Percentiles rank a stretch among this genome's conserved stretches.
Evolutionary conservation across 768 basidiomycete genomes (phyloP).

Genomic region (Russula foetens): DNA sequence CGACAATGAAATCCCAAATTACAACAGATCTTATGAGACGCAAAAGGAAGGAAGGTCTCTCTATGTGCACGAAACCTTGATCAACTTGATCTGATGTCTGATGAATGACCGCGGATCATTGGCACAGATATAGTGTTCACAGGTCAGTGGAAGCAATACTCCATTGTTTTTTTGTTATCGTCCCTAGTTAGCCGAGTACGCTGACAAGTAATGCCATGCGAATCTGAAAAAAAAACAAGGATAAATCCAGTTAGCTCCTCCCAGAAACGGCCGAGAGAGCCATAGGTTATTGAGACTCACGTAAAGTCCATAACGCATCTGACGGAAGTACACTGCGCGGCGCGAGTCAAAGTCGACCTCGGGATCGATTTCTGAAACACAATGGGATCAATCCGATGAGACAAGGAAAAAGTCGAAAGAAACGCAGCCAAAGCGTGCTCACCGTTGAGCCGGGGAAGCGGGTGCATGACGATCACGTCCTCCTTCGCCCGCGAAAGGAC

Average conservation of each 20-base stretch:
- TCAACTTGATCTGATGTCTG: too few relatives aligned
- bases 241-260: neutral
- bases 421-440: conserved; percentile 22
- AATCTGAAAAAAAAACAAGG: conserved; percentile 27
- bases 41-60: too few relatives aligned
- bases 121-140: too few relatives aligned
- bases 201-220: conserved; percentile 48
- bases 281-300: conserved; percentile 43
- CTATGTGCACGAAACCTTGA: too few relatives aligned
- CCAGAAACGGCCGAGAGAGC: neutral
- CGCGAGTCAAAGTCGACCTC: conserved; percentile 96
- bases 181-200: conserved; percentile 25
- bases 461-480: conserved; percentile 99
- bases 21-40: too few relatives aligned
- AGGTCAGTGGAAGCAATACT: too few relatives aligned
- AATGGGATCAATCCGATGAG: conserved; percentile 11
- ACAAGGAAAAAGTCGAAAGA: neutral
- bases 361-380: conserved; percentile 84
- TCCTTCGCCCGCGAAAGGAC: conserved; percentile 89
- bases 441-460: conserved; percentile 91
- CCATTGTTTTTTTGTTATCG: neutral
- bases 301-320: conserved; percentile 97
- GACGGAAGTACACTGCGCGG: conserved; percentile 94
- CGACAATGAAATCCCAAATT: too few relatives aligned
- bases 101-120: too few relatives aligned